These are phyloP conservation scores for Salinomyces thailandicus DNA, from an alignment of 2,329 filamentous ascomycete genomes.

Conservation along the genomic window DNA sequence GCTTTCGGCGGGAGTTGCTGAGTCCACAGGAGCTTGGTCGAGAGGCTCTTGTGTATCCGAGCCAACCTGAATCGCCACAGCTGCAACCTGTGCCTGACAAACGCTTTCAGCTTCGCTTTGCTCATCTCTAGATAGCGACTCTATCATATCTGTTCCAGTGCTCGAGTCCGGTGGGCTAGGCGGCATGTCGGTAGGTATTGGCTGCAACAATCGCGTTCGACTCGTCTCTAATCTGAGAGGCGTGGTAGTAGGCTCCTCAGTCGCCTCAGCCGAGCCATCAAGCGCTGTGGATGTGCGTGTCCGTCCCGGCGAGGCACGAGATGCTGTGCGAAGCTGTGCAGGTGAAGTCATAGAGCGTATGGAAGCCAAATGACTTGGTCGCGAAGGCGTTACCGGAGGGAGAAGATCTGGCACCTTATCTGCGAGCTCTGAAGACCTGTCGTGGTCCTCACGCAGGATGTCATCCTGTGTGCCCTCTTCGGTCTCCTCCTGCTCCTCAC, in stretches of 20 bases:
- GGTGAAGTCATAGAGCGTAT: slow-evolving; percentile 28
- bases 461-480: slow-evolving; percentile 3
- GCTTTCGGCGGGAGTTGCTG: too few species aligned
- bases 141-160: slow-evolving; percentile 17
- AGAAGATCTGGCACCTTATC: slow-evolving; percentile 10
- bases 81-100: too few species aligned
- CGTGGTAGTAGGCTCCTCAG: not conserved
- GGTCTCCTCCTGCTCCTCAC: slow-evolving; percentile 3
- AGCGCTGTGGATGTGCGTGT: slow-evolving; percentile 19
- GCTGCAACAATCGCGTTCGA: slow-evolving; percentile 15
- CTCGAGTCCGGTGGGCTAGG: slow-evolving; percentile 27
- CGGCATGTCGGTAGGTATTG: slow-evolving; percentile 26
- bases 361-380: slow-evolving; percentile 10
- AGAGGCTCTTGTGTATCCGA: too few species aligned
- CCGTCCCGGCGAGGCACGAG: slow-evolving; percentile 34
- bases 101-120: too few species aligned
- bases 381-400: slow-evolving; percentile 11
- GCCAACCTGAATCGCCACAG: too few species aligned
- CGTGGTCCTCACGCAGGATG: slow-evolving; percentile 1
- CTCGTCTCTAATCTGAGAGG: slow-evolving; percentile 4
- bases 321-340: slow-evolving; percentile 31
- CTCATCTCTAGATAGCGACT: too few species aligned
- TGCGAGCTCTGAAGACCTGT: not conserved
- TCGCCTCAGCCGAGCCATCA: slow-evolving; percentile 14
- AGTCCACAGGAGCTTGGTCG: too few species aligned